Evolutionary conservation across 495 filamentous ascomycete genomes (phyloP).

Genomic region (Hypoxylon perforatum): DNA sequence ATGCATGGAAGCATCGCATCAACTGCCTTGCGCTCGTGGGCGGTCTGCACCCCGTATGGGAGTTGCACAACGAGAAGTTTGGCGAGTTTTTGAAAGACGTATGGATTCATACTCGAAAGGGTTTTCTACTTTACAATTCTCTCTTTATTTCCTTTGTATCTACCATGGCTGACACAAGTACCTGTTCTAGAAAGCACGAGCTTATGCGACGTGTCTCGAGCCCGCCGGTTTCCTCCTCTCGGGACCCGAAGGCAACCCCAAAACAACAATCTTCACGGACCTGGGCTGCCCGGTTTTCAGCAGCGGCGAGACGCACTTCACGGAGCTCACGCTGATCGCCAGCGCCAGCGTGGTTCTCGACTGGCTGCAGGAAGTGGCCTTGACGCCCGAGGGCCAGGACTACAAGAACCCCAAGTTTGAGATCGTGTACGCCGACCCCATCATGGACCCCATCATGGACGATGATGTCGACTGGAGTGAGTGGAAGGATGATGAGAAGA

Average conservation of each 20-base stretch:
- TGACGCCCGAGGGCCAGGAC: conserved; percentile 23
- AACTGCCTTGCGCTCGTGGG: conserved; percentile 55
- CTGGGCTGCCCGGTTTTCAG: conserved; percentile 60
- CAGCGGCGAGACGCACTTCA: conserved; percentile 50
- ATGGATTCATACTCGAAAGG: too few species aligned
- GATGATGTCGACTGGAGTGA: conserved; percentile 14
- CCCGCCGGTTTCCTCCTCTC: conserved; percentile 61
- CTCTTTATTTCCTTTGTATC: not conserved
- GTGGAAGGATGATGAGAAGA: conserved; percentile 7
- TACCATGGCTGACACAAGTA: not conserved
- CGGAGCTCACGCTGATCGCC: conserved; percentile 53
- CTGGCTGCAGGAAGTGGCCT: conserved; percentile 59
- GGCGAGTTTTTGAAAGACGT: conserved; percentile 60
- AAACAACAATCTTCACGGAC: conserved; percentile 41
- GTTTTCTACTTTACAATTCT: conserved; percentile 7
- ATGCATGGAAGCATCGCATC: conserved; percentile 50
- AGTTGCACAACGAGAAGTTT: conserved; percentile 54
- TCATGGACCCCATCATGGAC: conserved; percentile 11
- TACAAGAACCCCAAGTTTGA: conserved; percentile 51
- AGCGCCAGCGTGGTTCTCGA: conserved; percentile 50
- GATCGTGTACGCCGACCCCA: conserved; percentile 28
- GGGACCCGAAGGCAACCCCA: conserved; percentile 53
- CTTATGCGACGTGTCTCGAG: conserved; percentile 65
- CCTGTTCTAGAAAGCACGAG: conserved; percentile 63
- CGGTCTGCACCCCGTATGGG: conserved; percentile 45